A percentile compares a stretch with the other conserved stretches of the same genome.
These are phyloP conservation scores for Pseudoneurospora amorphoporcata DNA, from an alignment of 495 filamentous ascomycete genomes.

Conservation along the genomic window DNA sequence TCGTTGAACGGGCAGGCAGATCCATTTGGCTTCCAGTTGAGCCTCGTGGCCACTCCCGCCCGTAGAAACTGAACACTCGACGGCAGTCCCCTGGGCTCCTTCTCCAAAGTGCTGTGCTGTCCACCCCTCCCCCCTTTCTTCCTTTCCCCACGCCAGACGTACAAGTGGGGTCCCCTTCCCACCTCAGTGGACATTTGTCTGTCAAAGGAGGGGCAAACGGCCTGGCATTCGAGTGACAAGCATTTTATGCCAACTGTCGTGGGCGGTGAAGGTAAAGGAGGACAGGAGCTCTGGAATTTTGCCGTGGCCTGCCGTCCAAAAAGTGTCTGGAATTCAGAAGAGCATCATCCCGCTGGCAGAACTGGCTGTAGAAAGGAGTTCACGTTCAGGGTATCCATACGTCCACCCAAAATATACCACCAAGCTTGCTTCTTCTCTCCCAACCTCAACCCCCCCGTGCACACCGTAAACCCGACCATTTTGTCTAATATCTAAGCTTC, in stretches of 20 bases:
- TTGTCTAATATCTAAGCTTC: background rate
- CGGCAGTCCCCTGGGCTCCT: background rate
- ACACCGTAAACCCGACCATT: background rate
- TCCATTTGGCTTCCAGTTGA: background rate
- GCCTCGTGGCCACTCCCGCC: background rate
- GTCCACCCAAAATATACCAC: background rate
- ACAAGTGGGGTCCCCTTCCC: background rate
- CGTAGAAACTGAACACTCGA: background rate
- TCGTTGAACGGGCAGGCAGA: background rate
- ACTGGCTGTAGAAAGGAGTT: background rate
- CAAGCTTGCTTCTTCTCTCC: background rate
- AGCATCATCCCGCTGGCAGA: background rate
- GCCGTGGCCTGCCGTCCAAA: constrained; percentile 17
- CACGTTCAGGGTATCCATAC: background rate
- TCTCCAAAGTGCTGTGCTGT: background rate
- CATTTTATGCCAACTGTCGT: constrained; percentile 8
- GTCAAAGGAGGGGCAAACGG: background rate
- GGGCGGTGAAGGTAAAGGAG: constrained; percentile 11
- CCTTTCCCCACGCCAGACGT: background rate
- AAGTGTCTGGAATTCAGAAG: constrained; percentile 7
- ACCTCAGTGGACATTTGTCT: background rate
- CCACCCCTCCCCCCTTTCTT: background rate
- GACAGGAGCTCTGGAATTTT: constrained; percentile 16
- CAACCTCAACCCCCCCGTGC: background rate
- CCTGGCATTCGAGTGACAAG: background rate